phyloP scores from a whole-genome alignment of 768 basidiomycete species.

The Suillus alpinus region DNA sequence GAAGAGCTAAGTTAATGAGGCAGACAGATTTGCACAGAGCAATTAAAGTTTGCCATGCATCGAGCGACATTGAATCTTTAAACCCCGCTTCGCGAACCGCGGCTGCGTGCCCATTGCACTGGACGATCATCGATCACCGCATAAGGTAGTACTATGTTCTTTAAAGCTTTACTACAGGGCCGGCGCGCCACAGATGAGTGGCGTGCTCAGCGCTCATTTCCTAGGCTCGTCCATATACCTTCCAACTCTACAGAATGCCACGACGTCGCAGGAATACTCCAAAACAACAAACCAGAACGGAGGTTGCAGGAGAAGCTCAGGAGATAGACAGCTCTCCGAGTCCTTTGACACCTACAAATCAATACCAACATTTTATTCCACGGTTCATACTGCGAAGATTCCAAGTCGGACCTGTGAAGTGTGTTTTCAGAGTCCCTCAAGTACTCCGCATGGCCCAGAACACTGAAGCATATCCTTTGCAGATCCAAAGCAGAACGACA shows the following conservation, averaged over 20 bases:
- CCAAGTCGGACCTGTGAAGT: slow-evolving; percentile 10
- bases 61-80: no score
- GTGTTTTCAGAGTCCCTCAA: background rate
- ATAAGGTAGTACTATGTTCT: no score
- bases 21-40: no score
- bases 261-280: background rate
- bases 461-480: background rate
- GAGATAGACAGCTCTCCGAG: background rate
- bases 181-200: no score
- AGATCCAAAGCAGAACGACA: slow-evolving; percentile 12
- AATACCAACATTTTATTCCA: slow-evolving; percentile 14
- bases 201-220: background rate
- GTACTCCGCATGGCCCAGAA: background rate
- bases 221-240: background rate
- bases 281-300: background rate
- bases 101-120: no score
- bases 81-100: no score
- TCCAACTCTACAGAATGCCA: background rate
- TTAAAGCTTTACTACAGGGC: no score
- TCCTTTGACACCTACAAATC: background rate
- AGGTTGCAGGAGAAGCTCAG: background rate
- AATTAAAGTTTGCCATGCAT: no score
- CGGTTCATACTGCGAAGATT: slow-evolving; percentile 11
- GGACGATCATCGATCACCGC: no score
- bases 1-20: no score